A percentile compares a stretch with the other conserved stretches of the same genome.
Evolutionary conservation across 176 grass and related monocot species (phyloP).

Genomic region (Paspalum notatum): DNA sequence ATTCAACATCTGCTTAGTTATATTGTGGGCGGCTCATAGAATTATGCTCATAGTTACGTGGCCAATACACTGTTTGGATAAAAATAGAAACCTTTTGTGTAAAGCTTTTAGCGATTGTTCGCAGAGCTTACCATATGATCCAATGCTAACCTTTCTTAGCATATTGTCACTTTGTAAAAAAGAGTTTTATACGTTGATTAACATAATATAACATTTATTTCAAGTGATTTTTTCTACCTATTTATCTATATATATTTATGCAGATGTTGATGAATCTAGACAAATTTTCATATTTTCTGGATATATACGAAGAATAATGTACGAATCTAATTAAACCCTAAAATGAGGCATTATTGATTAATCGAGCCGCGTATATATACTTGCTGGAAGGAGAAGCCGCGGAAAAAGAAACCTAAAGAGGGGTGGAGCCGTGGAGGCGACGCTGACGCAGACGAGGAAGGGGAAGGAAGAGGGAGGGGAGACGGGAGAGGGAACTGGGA

Average conservation of each 20-base stretch:
- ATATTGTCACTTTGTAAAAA: background rate
- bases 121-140: background rate
- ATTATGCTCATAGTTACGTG: no score
- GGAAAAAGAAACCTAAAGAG: slow-evolving; percentile 21
- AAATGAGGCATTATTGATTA: background rate
- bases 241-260: no score
- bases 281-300: no score
- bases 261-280: no score
- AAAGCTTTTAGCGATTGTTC: background rate
- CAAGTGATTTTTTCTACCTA: no score
- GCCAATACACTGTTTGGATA: background rate
- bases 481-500: slow-evolving; percentile 51
- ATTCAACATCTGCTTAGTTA: no score
- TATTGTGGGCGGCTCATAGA: background rate
- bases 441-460: slow-evolving; percentile 51
- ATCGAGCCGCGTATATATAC: slow-evolving; percentile 19
- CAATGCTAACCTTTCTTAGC: background rate
- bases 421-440: slow-evolving; percentile 12
- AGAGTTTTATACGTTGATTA: background rate
- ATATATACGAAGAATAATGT: no score
- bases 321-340: no score
- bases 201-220: background rate
- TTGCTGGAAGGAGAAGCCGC: slow-evolving; percentile 30
- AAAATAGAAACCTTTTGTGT: background rate
- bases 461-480: slow-evolving; percentile 31